These are phyloP conservation scores for Cavenderia fasciculata DNA, from an alignment of 78 protist genomes.

Conservation along the genomic window DNA sequence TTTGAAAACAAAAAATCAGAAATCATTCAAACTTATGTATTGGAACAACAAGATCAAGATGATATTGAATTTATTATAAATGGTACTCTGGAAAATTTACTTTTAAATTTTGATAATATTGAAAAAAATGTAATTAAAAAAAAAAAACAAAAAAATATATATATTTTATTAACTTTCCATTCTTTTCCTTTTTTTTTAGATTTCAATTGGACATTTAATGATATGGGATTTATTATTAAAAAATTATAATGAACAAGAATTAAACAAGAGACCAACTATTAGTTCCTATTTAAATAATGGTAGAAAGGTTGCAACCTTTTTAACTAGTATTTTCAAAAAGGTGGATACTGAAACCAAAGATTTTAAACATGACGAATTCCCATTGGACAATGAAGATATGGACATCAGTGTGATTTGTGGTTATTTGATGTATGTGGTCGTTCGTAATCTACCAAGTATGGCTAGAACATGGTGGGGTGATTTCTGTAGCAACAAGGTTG, in stretches of 20 bases:
- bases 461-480: slow-evolving; percentile 67
- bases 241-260: slow-evolving; percentile 28
- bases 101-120: not conserved
- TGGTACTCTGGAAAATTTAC: not conserved
- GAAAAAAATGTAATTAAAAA: not conserved
- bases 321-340: slow-evolving; percentile 15
- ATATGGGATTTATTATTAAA: slow-evolving; percentile 37
- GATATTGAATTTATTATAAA: not conserved
- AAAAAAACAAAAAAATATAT: slow-evolving; percentile 7
- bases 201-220: slow-evolving; percentile 27
- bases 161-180: not conserved
- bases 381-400: not conserved
- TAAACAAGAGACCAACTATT: slow-evolving; percentile 14
- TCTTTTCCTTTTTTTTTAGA: too few relatives aligned
- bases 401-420: too few relatives aligned
- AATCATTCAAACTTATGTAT: not conserved
- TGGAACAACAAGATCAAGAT: not conserved
- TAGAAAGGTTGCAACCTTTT: slow-evolving; percentile 7
- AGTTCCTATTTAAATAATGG: slow-evolving; percentile 25
- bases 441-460: slow-evolving; percentile 38
- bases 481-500: slow-evolving; percentile 17
- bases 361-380: not conserved
- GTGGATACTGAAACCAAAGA: not conserved
- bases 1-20: slow-evolving; percentile 4
- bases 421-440: slow-evolving; percentile 12